Evolutionary conservation across 768 basidiomycete species (phyloP).

Genomic region (Auriculariales sp.): DNA sequence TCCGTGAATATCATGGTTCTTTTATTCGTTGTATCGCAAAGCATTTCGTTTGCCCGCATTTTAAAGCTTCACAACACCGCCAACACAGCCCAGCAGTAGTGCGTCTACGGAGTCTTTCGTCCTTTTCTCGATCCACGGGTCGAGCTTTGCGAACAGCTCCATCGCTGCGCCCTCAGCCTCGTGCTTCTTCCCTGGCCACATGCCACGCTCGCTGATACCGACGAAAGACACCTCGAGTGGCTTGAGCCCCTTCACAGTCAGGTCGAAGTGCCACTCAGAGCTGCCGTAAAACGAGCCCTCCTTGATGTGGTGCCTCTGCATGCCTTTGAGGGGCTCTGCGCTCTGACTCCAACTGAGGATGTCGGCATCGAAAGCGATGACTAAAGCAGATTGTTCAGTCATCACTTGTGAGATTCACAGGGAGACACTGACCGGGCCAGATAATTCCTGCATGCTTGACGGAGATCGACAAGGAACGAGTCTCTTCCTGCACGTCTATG

Average conservation of each 20-base stretch:
- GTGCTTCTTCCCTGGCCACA: slow-evolving; percentile 65
- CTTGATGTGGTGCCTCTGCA: slow-evolving; percentile 77
- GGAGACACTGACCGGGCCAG: slow-evolving; percentile 50
- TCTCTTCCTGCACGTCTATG: slow-evolving; percentile 40
- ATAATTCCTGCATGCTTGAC: slow-evolving; percentile 71
- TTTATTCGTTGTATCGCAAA: too few species aligned
- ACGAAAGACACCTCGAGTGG: slow-evolving; percentile 55
- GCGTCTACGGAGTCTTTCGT: slow-evolving; percentile 54
- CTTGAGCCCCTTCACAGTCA: slow-evolving; percentile 37
- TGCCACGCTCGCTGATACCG: slow-evolving; percentile 67
- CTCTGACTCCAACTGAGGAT: slow-evolving; percentile 77
- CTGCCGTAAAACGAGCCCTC: slow-evolving; percentile 78
- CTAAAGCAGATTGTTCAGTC: slow-evolving; percentile 19
- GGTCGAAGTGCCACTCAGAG: slow-evolving; percentile 56
- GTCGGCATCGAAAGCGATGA: slow-evolving; percentile 83
- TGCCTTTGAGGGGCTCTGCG: slow-evolving; percentile 59
- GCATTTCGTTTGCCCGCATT: too few species aligned
- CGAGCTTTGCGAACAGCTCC: slow-evolving; percentile 58
- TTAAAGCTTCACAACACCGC: slow-evolving; percentile 36
- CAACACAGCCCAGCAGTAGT: slow-evolving; percentile 54
- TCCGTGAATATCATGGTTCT: too few species aligned
- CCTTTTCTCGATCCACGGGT: slow-evolving; percentile 55
- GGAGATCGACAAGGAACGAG: slow-evolving; percentile 52
- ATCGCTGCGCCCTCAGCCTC: slow-evolving; percentile 41
- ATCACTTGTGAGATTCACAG: neutral